Conservation (phyloP, 2,329 filamentous ascomycete genomes). For the Cladophialophora chaetospira region DNA sequence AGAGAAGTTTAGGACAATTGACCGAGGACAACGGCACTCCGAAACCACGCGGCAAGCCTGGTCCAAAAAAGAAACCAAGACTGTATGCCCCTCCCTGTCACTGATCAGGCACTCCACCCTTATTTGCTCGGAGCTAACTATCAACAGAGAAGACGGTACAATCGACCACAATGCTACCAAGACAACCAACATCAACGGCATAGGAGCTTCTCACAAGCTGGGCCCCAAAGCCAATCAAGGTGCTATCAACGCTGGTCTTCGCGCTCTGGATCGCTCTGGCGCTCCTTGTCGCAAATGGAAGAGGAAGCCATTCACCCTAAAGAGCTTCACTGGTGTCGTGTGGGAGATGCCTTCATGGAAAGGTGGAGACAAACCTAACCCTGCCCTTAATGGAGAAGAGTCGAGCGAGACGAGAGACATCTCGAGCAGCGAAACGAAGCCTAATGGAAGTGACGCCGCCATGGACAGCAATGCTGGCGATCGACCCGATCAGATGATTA, state of each 20-base stretch:
- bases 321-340: slow-evolving; percentile 85
- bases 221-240: slow-evolving; percentile 96
- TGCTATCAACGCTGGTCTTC: slow-evolving; percentile 93
- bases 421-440: slow-evolving; percentile 60
- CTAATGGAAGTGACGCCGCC: slow-evolving; percentile 60
- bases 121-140: slow-evolving; percentile 3
- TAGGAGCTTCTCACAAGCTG: slow-evolving; percentile 68
- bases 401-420: slow-evolving; percentile 61
- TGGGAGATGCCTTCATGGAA: slow-evolving; percentile 86
- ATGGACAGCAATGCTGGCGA: slow-evolving; percentile 58
- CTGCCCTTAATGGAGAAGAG: slow-evolving; percentile 49
- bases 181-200: slow-evolving; percentile 55
- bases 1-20: slow-evolving; percentile 55
- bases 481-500: slow-evolving; percentile 45
- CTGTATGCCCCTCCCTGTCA: slow-evolving; percentile 66
- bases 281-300: slow-evolving; percentile 92
- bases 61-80: slow-evolving; percentile 93
- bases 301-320: slow-evolving; percentile 77
- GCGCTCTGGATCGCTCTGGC: slow-evolving; percentile 87
- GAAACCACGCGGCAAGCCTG: slow-evolving; percentile 82
- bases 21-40: slow-evolving; percentile 57
- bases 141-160: slow-evolving; percentile 52
- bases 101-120: not conserved
- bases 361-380: slow-evolving; percentile 51
- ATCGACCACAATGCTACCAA: slow-evolving; percentile 44